A percentile compares a stretch with the other conserved stretches of the same genome.
phyloP scores from a whole-genome alignment of 805 yeast species.

The Nakazawaea molendinolei region DNA sequence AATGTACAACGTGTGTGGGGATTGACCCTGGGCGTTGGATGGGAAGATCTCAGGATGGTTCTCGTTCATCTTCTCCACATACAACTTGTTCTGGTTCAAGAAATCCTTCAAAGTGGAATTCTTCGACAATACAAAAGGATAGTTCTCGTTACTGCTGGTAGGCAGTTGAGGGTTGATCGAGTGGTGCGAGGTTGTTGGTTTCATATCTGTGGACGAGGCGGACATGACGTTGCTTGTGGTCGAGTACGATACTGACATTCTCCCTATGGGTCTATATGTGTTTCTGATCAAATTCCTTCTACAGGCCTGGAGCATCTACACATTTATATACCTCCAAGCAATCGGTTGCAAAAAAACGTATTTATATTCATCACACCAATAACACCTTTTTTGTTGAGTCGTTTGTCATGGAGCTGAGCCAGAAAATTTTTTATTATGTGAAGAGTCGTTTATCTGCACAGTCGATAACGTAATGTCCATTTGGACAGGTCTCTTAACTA shows the following conservation, averaged over 20 bases:
- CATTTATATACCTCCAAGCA: too few species aligned
- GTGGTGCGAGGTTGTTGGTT: slow-evolving; percentile 3
- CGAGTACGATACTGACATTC: too few species aligned
- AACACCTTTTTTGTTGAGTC: too few species aligned
- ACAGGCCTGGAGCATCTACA: too few species aligned
- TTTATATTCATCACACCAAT: too few species aligned
- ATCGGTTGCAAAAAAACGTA: too few species aligned
- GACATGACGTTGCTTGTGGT: too few species aligned
- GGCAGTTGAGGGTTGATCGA: not conserved
- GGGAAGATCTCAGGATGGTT: slow-evolving; percentile 54
- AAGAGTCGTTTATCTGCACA: too few species aligned
- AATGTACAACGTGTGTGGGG: slow-evolving; percentile 91
- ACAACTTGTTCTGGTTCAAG: slow-evolving; percentile 38
- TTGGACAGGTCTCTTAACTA: slow-evolving; percentile 6
- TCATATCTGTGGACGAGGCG: too few species aligned
- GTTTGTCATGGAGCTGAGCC: not conserved
- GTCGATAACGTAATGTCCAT: slow-evolving; percentile 7
- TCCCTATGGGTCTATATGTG: too few species aligned
- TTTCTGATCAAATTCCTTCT: too few species aligned
- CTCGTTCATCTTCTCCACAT: slow-evolving; percentile 38
- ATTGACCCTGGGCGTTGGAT: slow-evolving; percentile 71
- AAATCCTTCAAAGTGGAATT: slow-evolving; percentile 43
- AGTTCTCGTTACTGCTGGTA: not conserved
- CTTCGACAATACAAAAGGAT: slow-evolving; percentile 39
- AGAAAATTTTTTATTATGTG: not conserved